These are phyloP conservation scores for Dichotomopilus funicola DNA, from an alignment of 2,329 filamentous ascomycete species.

Conservation along the genomic window DNA sequence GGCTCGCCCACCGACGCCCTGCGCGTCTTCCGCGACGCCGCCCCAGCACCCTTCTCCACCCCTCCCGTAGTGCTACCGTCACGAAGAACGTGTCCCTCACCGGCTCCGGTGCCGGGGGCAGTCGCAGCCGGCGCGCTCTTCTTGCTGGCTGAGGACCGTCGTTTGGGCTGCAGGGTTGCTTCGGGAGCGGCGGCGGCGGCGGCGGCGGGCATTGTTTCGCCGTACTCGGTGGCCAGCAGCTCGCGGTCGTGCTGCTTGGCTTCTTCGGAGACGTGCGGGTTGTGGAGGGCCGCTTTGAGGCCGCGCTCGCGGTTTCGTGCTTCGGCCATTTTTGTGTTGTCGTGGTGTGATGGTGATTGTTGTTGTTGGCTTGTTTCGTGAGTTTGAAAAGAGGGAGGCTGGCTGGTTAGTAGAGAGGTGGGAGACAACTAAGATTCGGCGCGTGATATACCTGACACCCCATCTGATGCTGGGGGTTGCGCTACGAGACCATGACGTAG, in stretches of 20 bases:
- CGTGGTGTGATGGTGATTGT: not conserved
- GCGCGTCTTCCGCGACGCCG: constrained; percentile 7
- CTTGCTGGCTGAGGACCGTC: constrained; percentile 5
- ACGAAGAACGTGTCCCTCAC: not conserved
- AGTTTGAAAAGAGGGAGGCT: not conserved
- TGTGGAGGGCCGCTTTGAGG: constrained; percentile 23
- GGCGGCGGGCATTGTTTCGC: constrained; percentile 11
- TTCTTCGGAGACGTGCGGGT: constrained; percentile 23
- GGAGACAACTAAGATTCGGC: not conserved
- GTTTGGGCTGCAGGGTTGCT: not conserved
- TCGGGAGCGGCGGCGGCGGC: not conserved
- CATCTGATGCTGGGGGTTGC: not conserved
- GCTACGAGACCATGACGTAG: constrained; percentile 3
- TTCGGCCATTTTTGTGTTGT: constrained; percentile 14
- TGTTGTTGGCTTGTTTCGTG: not conserved
- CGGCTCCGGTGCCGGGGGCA: not conserved
- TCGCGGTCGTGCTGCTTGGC: constrained; percentile 24
- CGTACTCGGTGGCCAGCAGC: constrained; percentile 22
- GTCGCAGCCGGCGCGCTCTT: constrained; percentile 7
- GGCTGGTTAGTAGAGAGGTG: not conserved
- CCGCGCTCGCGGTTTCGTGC: constrained; percentile 22
- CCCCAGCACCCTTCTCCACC: not conserved
- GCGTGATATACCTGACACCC: too few species aligned
- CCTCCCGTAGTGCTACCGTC: not conserved
- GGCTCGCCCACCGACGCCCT: constrained; percentile 13